Evolutionary conservation across 768 basidiomycete genomes (phyloP).

Genomic region (Podaxis mareebaensis): DNA sequence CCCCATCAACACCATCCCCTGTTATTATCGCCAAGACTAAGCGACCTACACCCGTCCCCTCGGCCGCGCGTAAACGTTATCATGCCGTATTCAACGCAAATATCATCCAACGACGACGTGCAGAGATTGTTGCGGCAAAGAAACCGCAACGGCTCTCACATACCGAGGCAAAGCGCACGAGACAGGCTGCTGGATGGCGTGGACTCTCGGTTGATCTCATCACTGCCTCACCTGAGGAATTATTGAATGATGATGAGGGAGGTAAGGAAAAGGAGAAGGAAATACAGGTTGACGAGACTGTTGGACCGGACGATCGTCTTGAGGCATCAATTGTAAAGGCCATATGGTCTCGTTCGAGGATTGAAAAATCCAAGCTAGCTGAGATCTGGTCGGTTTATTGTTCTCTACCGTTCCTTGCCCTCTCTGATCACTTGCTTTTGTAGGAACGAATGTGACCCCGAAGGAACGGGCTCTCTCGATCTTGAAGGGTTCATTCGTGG

Average conservation of each 20-base stretch:
- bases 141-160: constrained; percentile 29
- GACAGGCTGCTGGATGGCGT: constrained; percentile 74
- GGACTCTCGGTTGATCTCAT: constrained; percentile 37
- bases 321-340: constrained; percentile 55
- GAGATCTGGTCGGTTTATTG: constrained; percentile 62
- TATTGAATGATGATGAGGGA: constrained; percentile 6
- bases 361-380: constrained; percentile 51
- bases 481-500: constrained; percentile 70
- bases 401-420: background rate
- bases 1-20: constrained; percentile 18
- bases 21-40: constrained; percentile 28
- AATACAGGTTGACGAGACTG: constrained; percentile 28
- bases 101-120: constrained; percentile 47
- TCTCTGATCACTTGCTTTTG: constrained; percentile 3
- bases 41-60: constrained; percentile 69
- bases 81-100: constrained; percentile 68
- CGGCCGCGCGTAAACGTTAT: constrained; percentile 63
- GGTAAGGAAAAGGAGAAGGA: constrained; percentile 9
- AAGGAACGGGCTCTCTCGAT: constrained; percentile 55
- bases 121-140: constrained; percentile 25
- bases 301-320: constrained; percentile 47
- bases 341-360: constrained; percentile 64
- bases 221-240: constrained; percentile 35
- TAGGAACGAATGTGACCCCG: constrained; percentile 74
- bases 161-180: constrained; percentile 40